Evolutionary conservation across 2,329 filamentous ascomycete species (phyloP).

Genomic region (Alternaria solani): DNA sequence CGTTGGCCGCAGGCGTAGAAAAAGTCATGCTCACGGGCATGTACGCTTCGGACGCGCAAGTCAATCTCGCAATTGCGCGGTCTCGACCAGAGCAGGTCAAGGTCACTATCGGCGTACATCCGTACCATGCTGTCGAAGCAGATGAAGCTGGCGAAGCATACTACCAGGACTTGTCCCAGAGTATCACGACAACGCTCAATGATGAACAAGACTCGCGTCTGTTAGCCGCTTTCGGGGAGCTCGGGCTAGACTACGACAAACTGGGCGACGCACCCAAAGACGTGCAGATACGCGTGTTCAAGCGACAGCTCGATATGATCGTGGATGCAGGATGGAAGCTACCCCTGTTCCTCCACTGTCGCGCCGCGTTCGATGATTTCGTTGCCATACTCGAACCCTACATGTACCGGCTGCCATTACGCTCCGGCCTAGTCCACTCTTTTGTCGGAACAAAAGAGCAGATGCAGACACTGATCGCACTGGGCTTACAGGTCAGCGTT

Average conservation of each 20-base stretch:
- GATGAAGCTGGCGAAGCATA: conserved; percentile 42
- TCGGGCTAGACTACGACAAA: conserved; percentile 62
- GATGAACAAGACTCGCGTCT: conserved; percentile 26
- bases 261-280: conserved; percentile 55
- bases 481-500: conserved; percentile 58
- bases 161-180: conserved; percentile 34
- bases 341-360: conserved; percentile 55
- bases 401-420: conserved; percentile 45
- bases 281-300: conserved; percentile 53
- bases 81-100: conserved; percentile 46
- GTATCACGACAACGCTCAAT: conserved; percentile 29
- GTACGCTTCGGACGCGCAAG: conserved; percentile 54
- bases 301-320: conserved; percentile 53
- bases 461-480: conserved; percentile 50
- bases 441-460: conserved; percentile 53
- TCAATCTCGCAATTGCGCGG: conserved; percentile 34
- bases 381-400: conserved; percentile 54
- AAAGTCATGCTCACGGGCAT: conserved; percentile 51
- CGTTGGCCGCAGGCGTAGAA: conserved; percentile 50
- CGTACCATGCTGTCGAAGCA: conserved; percentile 59
- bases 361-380: conserved; percentile 56
- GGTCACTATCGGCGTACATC: conserved; percentile 61
- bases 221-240: conserved; percentile 59
- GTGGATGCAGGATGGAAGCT: conserved; percentile 44
- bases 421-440: conserved; percentile 50